Percentiles rank a stretch among this genome's conserved stretches.
Evolutionary conservation across 2,329 filamentous ascomycete genomes (phyloP).

Genomic region (Aspergillus vadensis): DNA sequence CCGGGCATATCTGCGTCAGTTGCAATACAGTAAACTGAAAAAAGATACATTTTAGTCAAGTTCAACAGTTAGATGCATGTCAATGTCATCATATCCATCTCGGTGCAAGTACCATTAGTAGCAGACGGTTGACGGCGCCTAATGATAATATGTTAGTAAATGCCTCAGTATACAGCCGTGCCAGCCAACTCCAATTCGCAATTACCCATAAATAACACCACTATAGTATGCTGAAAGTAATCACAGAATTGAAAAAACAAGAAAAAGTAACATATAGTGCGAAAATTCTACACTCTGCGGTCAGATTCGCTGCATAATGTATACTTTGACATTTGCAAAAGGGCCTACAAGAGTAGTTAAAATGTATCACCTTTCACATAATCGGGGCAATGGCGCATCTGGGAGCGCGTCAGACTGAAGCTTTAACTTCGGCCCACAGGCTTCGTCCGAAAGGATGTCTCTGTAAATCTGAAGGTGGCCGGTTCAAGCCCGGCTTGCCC

Average conservation of each 20-base stretch:
- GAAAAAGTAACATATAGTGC: neutral
- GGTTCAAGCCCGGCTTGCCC: slow-evolving; percentile 12
- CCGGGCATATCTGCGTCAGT: too few species aligned
- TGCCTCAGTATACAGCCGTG: too few species aligned
- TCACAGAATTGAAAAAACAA: neutral
- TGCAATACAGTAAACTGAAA: too few species aligned
- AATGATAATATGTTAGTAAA: too few species aligned
- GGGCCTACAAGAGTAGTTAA: neutral
- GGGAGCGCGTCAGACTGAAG: slow-evolving; percentile 13
- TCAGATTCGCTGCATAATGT: neutral
- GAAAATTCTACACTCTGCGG: neutral
- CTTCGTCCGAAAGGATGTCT: slow-evolving; percentile 1
- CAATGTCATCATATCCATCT: too few species aligned
- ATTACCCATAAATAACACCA: neutral
- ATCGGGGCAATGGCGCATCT: slow-evolving; percentile 8
- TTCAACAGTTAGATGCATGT: too few species aligned
- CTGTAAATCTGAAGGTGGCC: slow-evolving; percentile 12
- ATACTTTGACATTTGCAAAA: neutral
- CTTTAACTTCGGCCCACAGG: slow-evolving; percentile 7
- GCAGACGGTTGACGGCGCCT: too few species aligned
- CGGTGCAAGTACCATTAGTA: too few species aligned
- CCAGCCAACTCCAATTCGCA: neutral
- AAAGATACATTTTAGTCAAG: too few species aligned
- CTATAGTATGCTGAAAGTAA: neutral
- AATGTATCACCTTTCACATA: accelerated